Conservation (phyloP, 2,329 filamentous ascomycete species). For the Pseudogymnoascus sp. region DNA sequence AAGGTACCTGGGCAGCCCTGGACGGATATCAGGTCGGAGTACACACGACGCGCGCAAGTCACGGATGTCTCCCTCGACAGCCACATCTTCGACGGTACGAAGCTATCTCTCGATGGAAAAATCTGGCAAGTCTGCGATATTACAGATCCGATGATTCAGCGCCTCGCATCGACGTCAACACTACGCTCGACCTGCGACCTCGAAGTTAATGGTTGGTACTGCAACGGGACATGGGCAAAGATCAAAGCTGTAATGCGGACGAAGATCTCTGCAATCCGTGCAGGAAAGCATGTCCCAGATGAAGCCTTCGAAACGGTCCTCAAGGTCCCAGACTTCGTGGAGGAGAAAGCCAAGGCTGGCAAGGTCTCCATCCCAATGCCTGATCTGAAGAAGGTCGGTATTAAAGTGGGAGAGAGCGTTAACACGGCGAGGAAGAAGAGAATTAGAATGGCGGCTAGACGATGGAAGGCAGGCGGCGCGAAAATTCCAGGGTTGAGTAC, state of each 20-base stretch:
- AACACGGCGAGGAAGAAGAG: constrained; percentile 16
- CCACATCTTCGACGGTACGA: constrained; percentile 77
- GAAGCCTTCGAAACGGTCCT: constrained; percentile 39
- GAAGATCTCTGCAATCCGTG: constrained; percentile 65
- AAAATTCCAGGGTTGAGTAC: not conserved
- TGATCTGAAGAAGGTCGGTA: constrained; percentile 19
- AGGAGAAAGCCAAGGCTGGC: constrained; percentile 17
- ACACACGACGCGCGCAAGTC: constrained; percentile 16
- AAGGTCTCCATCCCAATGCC: constrained; percentile 23
- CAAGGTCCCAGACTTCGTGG: constrained; percentile 26
- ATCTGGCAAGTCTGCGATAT: constrained; percentile 95
- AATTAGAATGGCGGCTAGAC: not conserved
- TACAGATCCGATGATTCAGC: constrained; percentile 63
- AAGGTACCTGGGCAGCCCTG: constrained; percentile 18
- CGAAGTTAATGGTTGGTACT: constrained; percentile 71
- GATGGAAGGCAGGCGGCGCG: not conserved
- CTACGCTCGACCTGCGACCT: constrained; percentile 52
- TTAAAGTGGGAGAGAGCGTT: constrained; percentile 14
- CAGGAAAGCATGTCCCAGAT: constrained; percentile 43
- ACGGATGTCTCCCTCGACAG: constrained; percentile 32
- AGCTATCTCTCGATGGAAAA: constrained; percentile 70
- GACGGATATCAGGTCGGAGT: constrained; percentile 14
- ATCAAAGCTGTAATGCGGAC: constrained; percentile 80
- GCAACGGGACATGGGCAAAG: constrained; percentile 73
- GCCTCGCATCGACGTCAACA: constrained; percentile 56